Evolutionary conservation across 2,329 filamentous ascomycete species (phyloP).

Genomic region (Sclerotiophoma versabilis): DNA sequence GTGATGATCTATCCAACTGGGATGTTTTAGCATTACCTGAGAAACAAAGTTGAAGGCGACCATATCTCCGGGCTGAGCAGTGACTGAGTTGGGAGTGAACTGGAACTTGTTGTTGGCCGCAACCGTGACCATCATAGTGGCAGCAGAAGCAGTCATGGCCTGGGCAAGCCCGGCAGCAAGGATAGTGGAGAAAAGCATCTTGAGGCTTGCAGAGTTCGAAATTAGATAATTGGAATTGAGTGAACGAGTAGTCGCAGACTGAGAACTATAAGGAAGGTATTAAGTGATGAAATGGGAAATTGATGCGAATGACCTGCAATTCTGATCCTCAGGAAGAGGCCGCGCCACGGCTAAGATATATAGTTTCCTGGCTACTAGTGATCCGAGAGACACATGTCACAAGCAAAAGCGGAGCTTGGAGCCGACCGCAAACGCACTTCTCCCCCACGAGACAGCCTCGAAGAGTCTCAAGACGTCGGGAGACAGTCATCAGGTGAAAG

Average conservation of each 20-base stretch:
- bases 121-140: constrained; percentile 40
- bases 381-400: neutral
- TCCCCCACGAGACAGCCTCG: constrained; percentile 6
- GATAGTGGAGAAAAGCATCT: constrained; percentile 35
- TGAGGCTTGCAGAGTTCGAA: constrained; percentile 3
- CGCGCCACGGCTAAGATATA: constrained; percentile 13
- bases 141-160: constrained; percentile 34
- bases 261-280: constrained; percentile 7
- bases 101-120: constrained; percentile 42
- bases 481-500: neutral
- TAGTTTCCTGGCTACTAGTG: neutral
- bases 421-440: constrained; percentile 16
- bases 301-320: constrained; percentile 26
- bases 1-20: neutral
- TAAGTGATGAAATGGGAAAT: constrained; percentile 8
- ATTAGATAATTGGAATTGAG: constrained; percentile 11
- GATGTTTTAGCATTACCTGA: constrained; percentile 18
- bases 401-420: constrained; percentile 13
- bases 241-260: constrained; percentile 12
- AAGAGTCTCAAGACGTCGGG: constrained; percentile 4
- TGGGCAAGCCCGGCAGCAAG: constrained; percentile 32
- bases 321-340: constrained; percentile 20
- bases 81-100: constrained; percentile 37
- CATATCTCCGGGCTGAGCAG: constrained; percentile 38
- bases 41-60: constrained; percentile 38